Evolutionary conservation across 2,329 filamentous ascomycete species (phyloP).

Genomic region (Colletotrichum tanaceti): DNA sequence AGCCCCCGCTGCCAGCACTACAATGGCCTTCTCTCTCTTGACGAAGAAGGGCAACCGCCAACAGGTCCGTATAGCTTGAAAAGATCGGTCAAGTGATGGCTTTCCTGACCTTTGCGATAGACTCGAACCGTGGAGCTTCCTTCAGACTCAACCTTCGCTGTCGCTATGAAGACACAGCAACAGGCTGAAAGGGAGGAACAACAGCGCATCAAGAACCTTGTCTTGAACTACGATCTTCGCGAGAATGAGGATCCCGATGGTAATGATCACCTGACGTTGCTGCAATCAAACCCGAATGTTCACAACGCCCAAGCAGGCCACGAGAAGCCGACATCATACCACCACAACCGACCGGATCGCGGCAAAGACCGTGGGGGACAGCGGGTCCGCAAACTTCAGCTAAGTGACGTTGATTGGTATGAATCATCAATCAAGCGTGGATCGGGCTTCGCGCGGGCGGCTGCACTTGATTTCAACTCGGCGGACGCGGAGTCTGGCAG

Average conservation of each 20-base stretch:
- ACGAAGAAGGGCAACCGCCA: slow-evolving; percentile 97
- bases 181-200: slow-evolving; percentile 96
- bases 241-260: slow-evolving; percentile 84
- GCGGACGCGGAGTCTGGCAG: slow-evolving; percentile 8
- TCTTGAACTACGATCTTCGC: slow-evolving; percentile 94
- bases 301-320: slow-evolving; percentile 59
- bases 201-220: slow-evolving; percentile 97
- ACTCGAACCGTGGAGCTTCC: slow-evolving; percentile 91
- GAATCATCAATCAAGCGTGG: slow-evolving; percentile 42
- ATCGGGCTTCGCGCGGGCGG: slow-evolving; percentile 9
- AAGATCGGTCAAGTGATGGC: too few species aligned
- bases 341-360: slow-evolving; percentile 67
- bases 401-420: slow-evolving; percentile 98
- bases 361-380: slow-evolving; percentile 78
- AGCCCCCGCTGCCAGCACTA: slow-evolving; percentile 53
- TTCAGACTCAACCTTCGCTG: slow-evolving; percentile 91
- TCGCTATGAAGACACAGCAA: slow-evolving; percentile 96
- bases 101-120: slow-evolving; percentile 56
- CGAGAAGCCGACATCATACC: slow-evolving; percentile 62
- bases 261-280: slow-evolving; percentile 64
- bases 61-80: slow-evolving; percentile 68
- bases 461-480: slow-evolving; percentile 2
- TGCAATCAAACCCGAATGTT: slow-evolving; percentile 62
- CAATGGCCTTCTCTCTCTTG: slow-evolving; percentile 96
- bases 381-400: slow-evolving; percentile 87